Evolutionary conservation across 2,329 filamentous ascomycete genomes (phyloP).

Genomic region (Diplodia mutila): DNA sequence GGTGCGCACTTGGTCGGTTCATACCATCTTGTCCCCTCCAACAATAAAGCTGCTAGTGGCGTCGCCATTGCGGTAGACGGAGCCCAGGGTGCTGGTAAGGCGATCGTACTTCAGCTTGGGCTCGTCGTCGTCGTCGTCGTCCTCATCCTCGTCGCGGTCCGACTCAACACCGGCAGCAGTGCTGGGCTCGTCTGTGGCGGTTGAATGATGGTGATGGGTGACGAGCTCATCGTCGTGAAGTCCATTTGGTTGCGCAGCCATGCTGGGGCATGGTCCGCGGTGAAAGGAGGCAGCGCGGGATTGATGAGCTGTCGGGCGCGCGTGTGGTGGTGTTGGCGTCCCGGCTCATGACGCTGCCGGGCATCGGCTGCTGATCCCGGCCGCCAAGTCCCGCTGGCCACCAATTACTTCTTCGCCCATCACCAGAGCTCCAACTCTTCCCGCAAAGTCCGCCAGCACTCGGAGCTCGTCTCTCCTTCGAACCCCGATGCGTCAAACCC

Average conservation of each 20-base stretch:
- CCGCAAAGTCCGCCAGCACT: not conserved
- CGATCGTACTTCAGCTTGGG: conserved; percentile 91
- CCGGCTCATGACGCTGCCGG: conserved; percentile 21
- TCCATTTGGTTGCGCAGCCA: conserved; percentile 44
- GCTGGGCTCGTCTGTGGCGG: conserved; percentile 26
- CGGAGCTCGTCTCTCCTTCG: not conserved
- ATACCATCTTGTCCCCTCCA: conserved; percentile 94
- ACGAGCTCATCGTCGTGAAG: conserved; percentile 48
- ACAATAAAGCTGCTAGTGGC: conserved; percentile 89
- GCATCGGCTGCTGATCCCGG: conserved; percentile 16
- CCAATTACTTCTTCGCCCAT: not conserved
- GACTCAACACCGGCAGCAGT: conserved; percentile 30
- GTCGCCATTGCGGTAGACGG: conserved; percentile 92
- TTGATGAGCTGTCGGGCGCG: conserved; percentile 21
- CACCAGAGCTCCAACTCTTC: not conserved
- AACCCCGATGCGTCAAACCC: not conserved
- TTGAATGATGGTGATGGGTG: conserved; percentile 56
- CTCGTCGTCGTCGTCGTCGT: conserved; percentile 82
- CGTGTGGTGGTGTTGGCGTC: conserved; percentile 1
- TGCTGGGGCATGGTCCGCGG: conserved; percentile 46
- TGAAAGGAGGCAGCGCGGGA: conserved; percentile 14
- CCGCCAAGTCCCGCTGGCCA: conserved; percentile 5
- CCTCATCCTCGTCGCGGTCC: conserved; percentile 37
- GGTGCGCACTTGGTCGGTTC: conserved; percentile 30
- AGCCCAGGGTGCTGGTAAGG: conserved; percentile 75